These are phyloP conservation scores for Papiliotrema nemorosa DNA, from an alignment of 1,284 basidiomycete genomes.

Conservation along the genomic window DNA sequence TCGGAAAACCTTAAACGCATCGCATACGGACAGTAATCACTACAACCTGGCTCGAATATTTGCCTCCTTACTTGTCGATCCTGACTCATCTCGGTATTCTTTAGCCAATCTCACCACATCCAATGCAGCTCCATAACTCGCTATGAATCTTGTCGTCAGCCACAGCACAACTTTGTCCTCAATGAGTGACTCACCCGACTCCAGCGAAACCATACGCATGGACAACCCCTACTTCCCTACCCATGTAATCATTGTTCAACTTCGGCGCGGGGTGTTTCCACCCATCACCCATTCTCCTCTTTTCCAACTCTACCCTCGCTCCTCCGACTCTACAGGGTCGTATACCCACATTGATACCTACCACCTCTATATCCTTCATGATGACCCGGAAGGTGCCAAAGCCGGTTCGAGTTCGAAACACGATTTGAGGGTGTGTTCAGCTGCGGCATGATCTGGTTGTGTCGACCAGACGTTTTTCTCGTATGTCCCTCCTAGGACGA, in stretches of 20 bases:
- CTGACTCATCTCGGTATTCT: too few relatives aligned
- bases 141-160: slow-evolving; percentile 34
- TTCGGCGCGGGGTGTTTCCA: not conserved
- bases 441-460: slow-evolving; percentile 28
- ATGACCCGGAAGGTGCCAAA: slow-evolving; percentile 34
- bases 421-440: slow-evolving; percentile 44
- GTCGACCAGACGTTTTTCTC: slow-evolving; percentile 38
- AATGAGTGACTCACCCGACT: slow-evolving; percentile 23
- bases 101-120: slow-evolving; percentile 36
- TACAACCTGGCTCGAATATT: too few relatives aligned
- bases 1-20: too few relatives aligned
- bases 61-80: too few relatives aligned
- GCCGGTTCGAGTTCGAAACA: slow-evolving; percentile 43
- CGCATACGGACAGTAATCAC: too few relatives aligned
- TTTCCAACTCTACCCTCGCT: slow-evolving; percentile 63
- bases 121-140: slow-evolving; percentile 41
- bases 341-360: slow-evolving; percentile 64
- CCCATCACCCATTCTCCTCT: slow-evolving; percentile 49
- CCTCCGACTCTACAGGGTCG: slow-evolving; percentile 68
- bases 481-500: slow-evolving; percentile 46
- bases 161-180: not conserved
- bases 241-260: slow-evolving; percentile 9
- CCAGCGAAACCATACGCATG: slow-evolving; percentile 66
- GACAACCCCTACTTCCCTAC: slow-evolving; percentile 54
- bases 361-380: slow-evolving; percentile 52